Evolutionary conservation across 768 basidiomycete species (phyloP), one percentile per base, ranked within the genome.

Genomic region (Auriscalpium microsporum): DNA sequence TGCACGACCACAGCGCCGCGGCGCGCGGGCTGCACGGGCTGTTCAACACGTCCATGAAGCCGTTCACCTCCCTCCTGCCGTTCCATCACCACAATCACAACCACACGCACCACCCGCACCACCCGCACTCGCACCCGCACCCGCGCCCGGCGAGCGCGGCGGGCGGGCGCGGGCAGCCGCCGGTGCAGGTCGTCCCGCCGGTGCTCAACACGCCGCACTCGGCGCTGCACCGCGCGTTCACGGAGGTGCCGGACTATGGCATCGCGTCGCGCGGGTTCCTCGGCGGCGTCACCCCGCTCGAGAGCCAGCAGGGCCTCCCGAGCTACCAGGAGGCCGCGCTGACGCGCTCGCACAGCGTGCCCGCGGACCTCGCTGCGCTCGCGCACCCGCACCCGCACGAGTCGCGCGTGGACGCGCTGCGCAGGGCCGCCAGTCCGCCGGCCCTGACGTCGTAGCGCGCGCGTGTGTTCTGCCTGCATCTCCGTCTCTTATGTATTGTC

Each of bases 241-340:
- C 79, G 60, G 82, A 78, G 73, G 89, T 96, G 16, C 95, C 95
- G 1, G 83, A 89, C 61, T 98, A 98, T 68, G 78, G 78, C 17
- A 78, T 90, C 47, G 91, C 94, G 3, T 82, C 86, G 58, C 75
- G 87, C 13, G 94, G 93, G 7, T 95, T 94, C 70, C 77, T 94
- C 28, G 94, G 94, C 8, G 81, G 94, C 6, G 85, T 94, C n/a
- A 84, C 87, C 10, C 93, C 95, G 14, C 69, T 93, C 64, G 77
- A 77, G 63, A 86, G 87, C 62, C 76, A 86, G 73, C 75, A 73
- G 28, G 91, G 88, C 7, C 65, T 95, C 61, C 94, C 94, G 48
- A 88, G 84, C 40, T 98, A 98, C 62, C 91, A 90, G 61, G 92
- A 92, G 65, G 80, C 80, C 28, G 28, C 45, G 56, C 56, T 58